These are phyloP conservation scores for Acanthamoeba lenticulata DNA, from an alignment of 208 protist species.

Conservation along the genomic window DNA sequence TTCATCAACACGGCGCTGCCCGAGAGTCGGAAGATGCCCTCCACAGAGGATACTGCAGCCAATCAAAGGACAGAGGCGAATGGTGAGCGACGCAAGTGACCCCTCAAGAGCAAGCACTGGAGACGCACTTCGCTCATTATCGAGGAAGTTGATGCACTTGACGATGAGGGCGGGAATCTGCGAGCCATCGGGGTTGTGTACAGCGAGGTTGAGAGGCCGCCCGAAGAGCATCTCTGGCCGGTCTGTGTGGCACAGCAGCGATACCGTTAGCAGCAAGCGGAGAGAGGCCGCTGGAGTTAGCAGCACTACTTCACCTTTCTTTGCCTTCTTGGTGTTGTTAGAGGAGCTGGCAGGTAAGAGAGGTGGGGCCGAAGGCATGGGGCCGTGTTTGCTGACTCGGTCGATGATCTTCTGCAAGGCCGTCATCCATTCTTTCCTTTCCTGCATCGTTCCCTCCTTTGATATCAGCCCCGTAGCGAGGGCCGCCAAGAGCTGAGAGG, in stretches of 20 bases:
- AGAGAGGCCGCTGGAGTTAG: too few species aligned
- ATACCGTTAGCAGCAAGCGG: too few species aligned
- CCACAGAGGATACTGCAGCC: neutral
- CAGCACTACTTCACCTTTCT: neutral
- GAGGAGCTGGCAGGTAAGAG: neutral
- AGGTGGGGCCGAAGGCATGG: slow-evolving; percentile 34
- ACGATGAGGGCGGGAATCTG: slow-evolving; percentile 57
- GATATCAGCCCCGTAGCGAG: too few species aligned
- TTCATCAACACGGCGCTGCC: slow-evolving; percentile 51
- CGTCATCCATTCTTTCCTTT: slow-evolving; percentile 56
- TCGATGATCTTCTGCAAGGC: slow-evolving; percentile 13
- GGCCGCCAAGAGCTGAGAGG: too few species aligned
- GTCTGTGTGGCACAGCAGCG: too few species aligned
- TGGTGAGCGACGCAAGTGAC: neutral
- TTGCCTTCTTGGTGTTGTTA: neutral
- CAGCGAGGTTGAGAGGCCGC: slow-evolving; percentile 1
- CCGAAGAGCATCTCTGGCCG: slow-evolving; percentile 41
- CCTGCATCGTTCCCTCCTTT: neutral
- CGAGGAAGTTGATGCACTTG: slow-evolving; percentile 58
- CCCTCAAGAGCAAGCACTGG: too few species aligned
- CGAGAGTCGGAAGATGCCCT: slow-evolving; percentile 60
- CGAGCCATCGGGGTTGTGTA: slow-evolving; percentile 62
- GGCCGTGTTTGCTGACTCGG: neutral
- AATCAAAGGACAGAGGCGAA: neutral
- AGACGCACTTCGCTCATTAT: slow-evolving; percentile 36